Evolutionary conservation across 805 yeast species (phyloP), one percentile per base, ranked within the genome.

Genomic region (Suhomyces sp.): DNA sequence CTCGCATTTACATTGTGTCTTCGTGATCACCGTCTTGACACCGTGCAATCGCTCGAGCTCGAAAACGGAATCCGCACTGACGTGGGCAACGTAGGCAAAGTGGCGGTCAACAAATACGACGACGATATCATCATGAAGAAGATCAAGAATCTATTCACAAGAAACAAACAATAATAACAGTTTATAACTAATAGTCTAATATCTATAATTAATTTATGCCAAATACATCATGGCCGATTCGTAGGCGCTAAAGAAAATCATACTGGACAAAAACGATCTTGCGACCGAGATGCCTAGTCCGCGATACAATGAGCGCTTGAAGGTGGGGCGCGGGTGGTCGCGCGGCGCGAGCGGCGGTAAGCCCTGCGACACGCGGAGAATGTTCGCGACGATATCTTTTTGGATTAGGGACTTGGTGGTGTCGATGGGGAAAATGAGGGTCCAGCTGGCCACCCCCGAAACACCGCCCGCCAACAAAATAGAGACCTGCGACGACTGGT

Each of bases 371-470:
- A 64, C 73, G 51, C 88, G 65, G 38, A 87, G 71, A n/a, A 87
- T 83, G 57, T 85, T 84, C 29, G 86, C 75, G 24, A 89, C 87
- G 4, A 87, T 75, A 60, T 89, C 93, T 53, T 87, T 81, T 63
- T 90, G 97, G 44, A 83, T 78, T 53, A 86, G 77, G 1, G 92
- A 83, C 64, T 90, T 90, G 54, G 87, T 75, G 0, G 96, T 90
- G 66, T 90, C 97, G 9, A 90, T 65, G 3, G 96, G 96, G 70
- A 87, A 90, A 3, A 89, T 85, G 0, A 83, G 67, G 2, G 83
- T 69, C 96, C 96, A 89, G 48, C 90, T 79, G 15, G 86, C 69
- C 15, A 86, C 79, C 2, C 96, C 96, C 4, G 94, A 82, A 23
- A 84, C 57, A 0, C 90, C 96, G n/a, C 96, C 96, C 0, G 93